A percentile compares a stretch with the other conserved stretches of the same genome.
phyloP scores from a whole-genome alignment of 1,284 basidiomycete genomes.

The Ustilago vetiveriae region DNA sequence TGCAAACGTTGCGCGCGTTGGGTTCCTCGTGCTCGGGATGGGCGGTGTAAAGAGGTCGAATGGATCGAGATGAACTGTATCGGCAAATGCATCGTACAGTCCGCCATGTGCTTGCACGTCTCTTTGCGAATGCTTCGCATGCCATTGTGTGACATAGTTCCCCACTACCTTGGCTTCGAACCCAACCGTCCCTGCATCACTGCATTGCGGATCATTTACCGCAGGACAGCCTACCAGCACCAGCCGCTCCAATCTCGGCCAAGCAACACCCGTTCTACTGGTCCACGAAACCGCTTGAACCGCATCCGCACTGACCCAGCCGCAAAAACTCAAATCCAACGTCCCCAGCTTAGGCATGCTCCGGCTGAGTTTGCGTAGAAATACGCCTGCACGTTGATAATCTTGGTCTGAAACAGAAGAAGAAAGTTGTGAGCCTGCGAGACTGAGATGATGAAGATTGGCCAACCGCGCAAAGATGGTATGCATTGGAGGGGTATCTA shows the following conservation, averaged over 20 bases:
- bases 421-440: conserved; percentile 22
- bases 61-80: conserved; percentile 5
- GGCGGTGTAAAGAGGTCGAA: conserved; percentile 15
- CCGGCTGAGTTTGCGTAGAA: conserved; percentile 36
- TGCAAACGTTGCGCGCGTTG: conserved; percentile 3
- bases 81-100: background rate
- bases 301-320: conserved; percentile 30
- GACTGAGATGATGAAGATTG: conserved; percentile 32
- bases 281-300: conserved; percentile 29
- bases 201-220: conserved; percentile 4
- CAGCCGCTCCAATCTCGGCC: conserved; percentile 21
- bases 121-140: conserved; percentile 16
- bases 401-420: background rate
- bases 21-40: background rate
- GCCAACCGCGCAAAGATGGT: conserved; percentile 16
- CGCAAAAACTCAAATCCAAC: conserved; percentile 42
- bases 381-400: conserved; percentile 10
- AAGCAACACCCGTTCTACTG: background rate
- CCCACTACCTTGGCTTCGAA: conserved; percentile 2
- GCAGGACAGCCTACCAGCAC: conserved; percentile 19
- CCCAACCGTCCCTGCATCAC: background rate
- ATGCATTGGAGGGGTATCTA: conserved; percentile 14
- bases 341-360: conserved; percentile 15
- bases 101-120: background rate
- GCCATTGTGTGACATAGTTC: conserved; percentile 21